Conservation (phyloP, 2,329 filamentous ascomycete species). For the Pseudogymnoascus sp. region DNA sequence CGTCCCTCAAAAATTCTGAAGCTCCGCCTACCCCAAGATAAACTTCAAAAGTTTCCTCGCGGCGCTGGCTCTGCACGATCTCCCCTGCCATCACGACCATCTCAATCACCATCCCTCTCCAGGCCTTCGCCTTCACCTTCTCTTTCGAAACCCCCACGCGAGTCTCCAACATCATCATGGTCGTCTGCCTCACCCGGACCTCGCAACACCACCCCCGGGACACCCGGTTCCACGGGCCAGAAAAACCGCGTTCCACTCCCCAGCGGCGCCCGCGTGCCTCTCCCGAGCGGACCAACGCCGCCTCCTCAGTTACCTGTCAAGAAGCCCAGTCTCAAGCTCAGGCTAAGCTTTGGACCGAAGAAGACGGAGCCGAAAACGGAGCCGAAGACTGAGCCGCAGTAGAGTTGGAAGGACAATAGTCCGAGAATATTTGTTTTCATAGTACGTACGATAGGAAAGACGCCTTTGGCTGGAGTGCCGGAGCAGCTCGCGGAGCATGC, state of each 20-base stretch:
- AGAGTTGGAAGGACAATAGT: neutral
- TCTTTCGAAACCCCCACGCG: neutral
- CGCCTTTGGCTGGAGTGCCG: neutral
- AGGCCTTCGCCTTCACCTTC: constrained; percentile 7
- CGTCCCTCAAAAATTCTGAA: constrained; percentile 12
- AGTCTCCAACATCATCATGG: neutral
- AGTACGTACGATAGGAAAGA: constrained; percentile 5
- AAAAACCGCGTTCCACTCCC: constrained; percentile 6
- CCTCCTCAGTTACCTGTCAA: neutral
- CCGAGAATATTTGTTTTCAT: constrained; percentile 2
- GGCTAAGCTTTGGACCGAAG: neutral
- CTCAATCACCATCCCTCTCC: neutral
- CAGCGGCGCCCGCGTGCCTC: constrained; percentile 1
- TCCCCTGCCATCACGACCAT: constrained; percentile 4
- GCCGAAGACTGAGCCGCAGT: neutral
- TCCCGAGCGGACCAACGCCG: constrained; percentile 6
- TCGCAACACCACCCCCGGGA: constrained; percentile 7
- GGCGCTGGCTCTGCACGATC: neutral
- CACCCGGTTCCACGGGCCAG: neutral
- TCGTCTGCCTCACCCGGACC: neutral
- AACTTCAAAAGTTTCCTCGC: neutral
- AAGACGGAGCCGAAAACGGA: neutral
- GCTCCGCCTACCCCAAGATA: neutral
- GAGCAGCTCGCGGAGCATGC: neutral
- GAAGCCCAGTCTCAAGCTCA: constrained; percentile 10